Conservation (phyloP, 441 rosid species). For the Isatis lusitanica region DNA sequence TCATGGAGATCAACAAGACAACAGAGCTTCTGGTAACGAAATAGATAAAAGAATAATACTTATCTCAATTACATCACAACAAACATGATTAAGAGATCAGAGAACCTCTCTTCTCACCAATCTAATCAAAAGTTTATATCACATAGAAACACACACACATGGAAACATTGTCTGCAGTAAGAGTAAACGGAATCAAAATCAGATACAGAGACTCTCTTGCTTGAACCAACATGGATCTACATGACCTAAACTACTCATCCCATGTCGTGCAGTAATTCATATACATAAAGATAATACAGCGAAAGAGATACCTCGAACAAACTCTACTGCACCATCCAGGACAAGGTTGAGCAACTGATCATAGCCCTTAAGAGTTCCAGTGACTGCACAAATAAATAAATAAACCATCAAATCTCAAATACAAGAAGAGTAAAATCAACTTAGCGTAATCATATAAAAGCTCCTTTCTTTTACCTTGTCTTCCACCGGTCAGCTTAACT, state of each 20-base stretch:
- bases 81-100: conserved; percentile 5
- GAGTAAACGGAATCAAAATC: not conserved
- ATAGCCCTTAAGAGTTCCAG: conserved; percentile 86
- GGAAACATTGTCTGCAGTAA: not conserved
- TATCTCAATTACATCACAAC: not conserved
- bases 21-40: not conserved
- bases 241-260: not conserved
- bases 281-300: not conserved
- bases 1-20: not conserved
- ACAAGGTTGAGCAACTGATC: conserved; percentile 94
- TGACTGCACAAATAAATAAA: conserved; percentile 49
- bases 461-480: conserved; percentile 55
- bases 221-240: conserved; percentile 3
- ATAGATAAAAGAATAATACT: not conserved
- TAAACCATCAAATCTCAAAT: conserved; percentile 2
- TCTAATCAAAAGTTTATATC: not conserved
- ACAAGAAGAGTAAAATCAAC: not conserved
- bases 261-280: not conserved
- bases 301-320: conserved; percentile 63
- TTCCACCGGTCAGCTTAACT: conserved; percentile 66
- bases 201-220: not conserved
- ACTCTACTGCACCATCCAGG: conserved; percentile 85
- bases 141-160: not conserved
- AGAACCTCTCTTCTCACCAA: not conserved
- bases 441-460: not conserved